phyloP scores from a whole-genome alignment of 495 filamentous ascomycete genomes.

The Penicillium bovifimosum region DNA sequence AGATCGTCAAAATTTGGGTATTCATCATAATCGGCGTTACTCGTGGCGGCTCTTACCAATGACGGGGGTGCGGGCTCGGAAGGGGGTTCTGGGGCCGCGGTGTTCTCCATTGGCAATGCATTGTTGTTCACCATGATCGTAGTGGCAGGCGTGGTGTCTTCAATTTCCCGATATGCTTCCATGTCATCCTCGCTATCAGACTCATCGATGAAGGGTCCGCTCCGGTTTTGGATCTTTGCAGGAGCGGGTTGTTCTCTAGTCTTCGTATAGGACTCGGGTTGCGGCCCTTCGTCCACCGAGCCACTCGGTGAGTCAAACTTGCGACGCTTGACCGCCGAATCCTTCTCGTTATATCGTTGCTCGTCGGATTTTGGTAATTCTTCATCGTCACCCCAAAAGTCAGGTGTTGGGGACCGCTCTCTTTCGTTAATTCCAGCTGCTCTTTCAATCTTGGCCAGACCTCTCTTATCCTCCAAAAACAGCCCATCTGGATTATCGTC shows the following conservation, averaged over 20 bases:
- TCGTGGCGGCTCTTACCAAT: slow-evolving; percentile 55
- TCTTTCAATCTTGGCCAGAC: slow-evolving; percentile 9
- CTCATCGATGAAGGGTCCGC: slow-evolving; percentile 59
- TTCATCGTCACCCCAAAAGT: slow-evolving; percentile 34
- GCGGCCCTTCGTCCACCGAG: slow-evolving; percentile 3
- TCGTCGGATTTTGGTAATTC: slow-evolving; percentile 13
- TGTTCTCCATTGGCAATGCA: slow-evolving; percentile 15
- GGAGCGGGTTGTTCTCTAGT: not conserved
- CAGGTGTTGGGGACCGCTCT: slow-evolving; percentile 26
- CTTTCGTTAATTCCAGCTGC: slow-evolving; percentile 6
- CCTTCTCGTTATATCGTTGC: slow-evolving; percentile 27
- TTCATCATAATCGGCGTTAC: slow-evolving; percentile 50
- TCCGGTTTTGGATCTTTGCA: slow-evolving; percentile 14
- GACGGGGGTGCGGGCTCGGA: slow-evolving; percentile 24
- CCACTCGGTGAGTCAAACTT: slow-evolving; percentile 31
- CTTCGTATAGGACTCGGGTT: slow-evolving; percentile 10
- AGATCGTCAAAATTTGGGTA: slow-evolving; percentile 67
- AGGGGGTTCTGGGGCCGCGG: slow-evolving; percentile 47
- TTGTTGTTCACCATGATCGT: slow-evolving; percentile 2
- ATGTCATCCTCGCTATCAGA: slow-evolving; percentile 61
- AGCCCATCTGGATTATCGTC: slow-evolving; percentile 30
- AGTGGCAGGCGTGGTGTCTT: slow-evolving; percentile 7
- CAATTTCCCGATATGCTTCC: slow-evolving; percentile 17
- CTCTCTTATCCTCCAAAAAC: slow-evolving; percentile 41
- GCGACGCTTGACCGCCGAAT: slow-evolving; percentile 32